Evolutionary conservation across 495 filamentous ascomycete species (phyloP), one percentile per base, ranked within the genome.

Genomic region (Aspergillus cavernicola): DNA sequence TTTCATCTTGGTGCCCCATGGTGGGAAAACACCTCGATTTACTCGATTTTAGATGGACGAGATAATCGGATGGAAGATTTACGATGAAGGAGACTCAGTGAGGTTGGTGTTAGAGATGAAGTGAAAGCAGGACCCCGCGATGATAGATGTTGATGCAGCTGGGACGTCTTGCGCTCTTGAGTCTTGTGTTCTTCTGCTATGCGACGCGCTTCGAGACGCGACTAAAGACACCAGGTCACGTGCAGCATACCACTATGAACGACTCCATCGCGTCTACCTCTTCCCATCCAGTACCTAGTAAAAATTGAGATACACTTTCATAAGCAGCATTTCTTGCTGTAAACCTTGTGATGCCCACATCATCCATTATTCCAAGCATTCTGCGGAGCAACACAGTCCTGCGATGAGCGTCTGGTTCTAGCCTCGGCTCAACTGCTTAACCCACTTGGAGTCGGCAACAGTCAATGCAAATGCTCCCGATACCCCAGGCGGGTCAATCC

Each of bases 1-100:
- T 66, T 28, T 62, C 65, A 5, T 66, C 58, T 31, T 50, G 50
- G 22, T 57, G 60, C 38, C 57, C 62, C 71, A 72, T 76, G 52
- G 60, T 45, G 61, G 53, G 35, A 33, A 23, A 33, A 49, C 19
- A 29, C 32, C 38, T 39, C 18, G 31, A 44, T 19, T n/a, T n/a
- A n/a, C n/a, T n/a, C n/a, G n/a, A n/a, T n/a, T n/a, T n/a, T n/a
- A n/a, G n/a, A n/a, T n/a, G n/a, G n/a, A n/a, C n/a, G n/a, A n/a
- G n/a, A n/a, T n/a, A n/a, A n/a, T 20, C 6, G 9, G 9, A 3
- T 26, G 35, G 13, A n/a, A n/a, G n/a, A n/a, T n/a, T n/a, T n/a
- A n/a, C n/a, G 16, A 11, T 12, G 20, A 33, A 1, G 19, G 18
- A 29, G 12, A 10, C 16, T 8, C 12, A 22, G 2, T 15, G 16